Conservation (phyloP, 2,329 filamentous ascomycete genomes). For the Phialemonium atrogriseum region DNA sequence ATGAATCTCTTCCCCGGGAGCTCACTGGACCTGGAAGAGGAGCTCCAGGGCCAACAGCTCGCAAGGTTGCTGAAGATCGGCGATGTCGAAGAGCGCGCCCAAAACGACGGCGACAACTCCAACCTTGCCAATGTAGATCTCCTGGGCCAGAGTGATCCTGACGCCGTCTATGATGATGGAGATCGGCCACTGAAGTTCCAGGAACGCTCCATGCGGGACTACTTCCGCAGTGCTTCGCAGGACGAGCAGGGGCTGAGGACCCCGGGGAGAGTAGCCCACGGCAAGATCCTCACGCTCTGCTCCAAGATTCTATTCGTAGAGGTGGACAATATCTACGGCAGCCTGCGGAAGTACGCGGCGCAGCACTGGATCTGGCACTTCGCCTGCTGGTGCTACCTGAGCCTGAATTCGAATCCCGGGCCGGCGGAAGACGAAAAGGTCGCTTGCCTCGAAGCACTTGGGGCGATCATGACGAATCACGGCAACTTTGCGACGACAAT, state of each 20-base stretch:
- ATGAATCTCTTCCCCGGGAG: neutral
- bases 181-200: neutral
- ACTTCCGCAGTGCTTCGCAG: neutral
- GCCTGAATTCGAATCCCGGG: neutral
- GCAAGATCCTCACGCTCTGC: slow-evolving; percentile 3
- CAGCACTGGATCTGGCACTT: neutral
- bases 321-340: neutral
- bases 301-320: slow-evolving; percentile 4
- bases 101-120: neutral
- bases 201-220: slow-evolving; percentile 1
- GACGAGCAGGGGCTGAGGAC: neutral
- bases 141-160: neutral
- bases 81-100: neutral
- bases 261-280: neutral
- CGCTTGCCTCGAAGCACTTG: neutral
- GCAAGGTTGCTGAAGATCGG: neutral
- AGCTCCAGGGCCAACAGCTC: neutral
- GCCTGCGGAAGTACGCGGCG: slow-evolving; percentile 1
- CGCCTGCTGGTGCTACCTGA: neutral
- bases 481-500: neutral
- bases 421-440: neutral
- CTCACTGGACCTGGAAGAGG: neutral
- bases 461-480: neutral
- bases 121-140: too few relatives aligned
- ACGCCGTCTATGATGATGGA: neutral